These are phyloP conservation scores for Takashimella tepidaria DNA, from an alignment of 1,284 basidiomycete species.

Conservation along the genomic window DNA sequence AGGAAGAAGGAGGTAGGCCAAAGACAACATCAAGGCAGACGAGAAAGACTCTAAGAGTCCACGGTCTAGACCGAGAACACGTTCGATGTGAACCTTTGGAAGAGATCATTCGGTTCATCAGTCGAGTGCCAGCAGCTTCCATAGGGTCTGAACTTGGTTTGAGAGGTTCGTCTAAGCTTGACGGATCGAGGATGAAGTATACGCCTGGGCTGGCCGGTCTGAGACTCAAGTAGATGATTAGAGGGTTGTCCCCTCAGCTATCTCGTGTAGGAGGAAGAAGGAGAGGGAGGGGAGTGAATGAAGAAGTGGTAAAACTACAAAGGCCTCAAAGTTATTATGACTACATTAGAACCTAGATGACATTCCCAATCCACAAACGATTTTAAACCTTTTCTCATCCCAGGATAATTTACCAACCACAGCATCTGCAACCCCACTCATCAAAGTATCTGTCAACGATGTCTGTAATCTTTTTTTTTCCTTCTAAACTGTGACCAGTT, in stretches of 20 bases:
- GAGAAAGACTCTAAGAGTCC: not conserved
- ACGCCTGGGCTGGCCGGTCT: slow-evolving; percentile 1
- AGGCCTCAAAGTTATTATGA: too few relatives aligned
- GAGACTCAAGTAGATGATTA: too few relatives aligned
- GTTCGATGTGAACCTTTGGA: too few relatives aligned
- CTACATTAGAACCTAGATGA: too few relatives aligned
- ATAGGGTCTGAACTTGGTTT: not conserved
- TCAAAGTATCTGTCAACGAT: not conserved
- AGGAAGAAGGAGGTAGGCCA: not conserved
- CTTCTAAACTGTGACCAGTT: not conserved
- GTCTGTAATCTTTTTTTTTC: not conserved
- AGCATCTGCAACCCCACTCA: slow-evolving; percentile 4
- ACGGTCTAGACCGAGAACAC: too few relatives aligned
- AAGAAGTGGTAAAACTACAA: too few relatives aligned
- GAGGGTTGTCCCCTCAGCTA: too few relatives aligned
- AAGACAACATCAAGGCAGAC: too few relatives aligned
- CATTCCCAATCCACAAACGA: too few relatives aligned
- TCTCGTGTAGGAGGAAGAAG: too few relatives aligned
- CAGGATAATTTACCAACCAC: not conserved
- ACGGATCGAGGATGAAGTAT: slow-evolving; percentile 4
- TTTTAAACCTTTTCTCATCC: not conserved
- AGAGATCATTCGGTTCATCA: slow-evolving; percentile 5
- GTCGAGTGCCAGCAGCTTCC: not conserved
- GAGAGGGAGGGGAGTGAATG: too few relatives aligned
- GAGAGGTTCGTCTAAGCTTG: not conserved